Evolutionary conservation across 1,284 basidiomycete species (phyloP).

Genomic region (Pascua guehoae): DNA sequence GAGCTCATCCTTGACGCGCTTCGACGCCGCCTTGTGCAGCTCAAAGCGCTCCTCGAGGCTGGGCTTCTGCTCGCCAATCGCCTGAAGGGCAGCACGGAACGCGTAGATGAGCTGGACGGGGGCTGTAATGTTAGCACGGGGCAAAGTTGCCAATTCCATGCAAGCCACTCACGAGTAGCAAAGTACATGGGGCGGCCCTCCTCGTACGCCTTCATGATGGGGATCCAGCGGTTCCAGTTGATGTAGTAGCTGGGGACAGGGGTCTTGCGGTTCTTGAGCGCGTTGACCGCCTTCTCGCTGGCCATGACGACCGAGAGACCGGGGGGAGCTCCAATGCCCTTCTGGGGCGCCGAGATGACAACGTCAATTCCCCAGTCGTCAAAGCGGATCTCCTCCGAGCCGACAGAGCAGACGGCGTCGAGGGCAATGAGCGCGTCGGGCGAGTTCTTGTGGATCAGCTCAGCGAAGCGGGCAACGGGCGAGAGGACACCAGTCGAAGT

Average conservation of each 20-base stretch:
- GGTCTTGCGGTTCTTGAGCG: conserved; percentile 65
- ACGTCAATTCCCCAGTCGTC: conserved; percentile 93
- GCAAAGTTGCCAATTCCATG: neutral
- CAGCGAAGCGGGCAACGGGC: conserved; percentile 72
- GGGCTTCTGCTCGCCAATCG: conserved; percentile 61
- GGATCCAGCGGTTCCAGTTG: conserved; percentile 90
- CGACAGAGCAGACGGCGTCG: conserved; percentile 94
- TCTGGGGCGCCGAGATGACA: conserved; percentile 86
- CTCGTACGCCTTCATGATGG: conserved; percentile 83
- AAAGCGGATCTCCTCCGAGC: conserved; percentile 90
- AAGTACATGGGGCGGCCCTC: conserved; percentile 65
- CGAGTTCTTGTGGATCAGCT: conserved; percentile 70
- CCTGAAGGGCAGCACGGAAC: conserved; percentile 71
- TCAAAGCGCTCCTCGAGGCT: conserved; percentile 77
- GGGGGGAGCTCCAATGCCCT: conserved; percentile 92
- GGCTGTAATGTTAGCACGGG: conserved; percentile 24
- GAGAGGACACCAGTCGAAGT: conserved; percentile 90
- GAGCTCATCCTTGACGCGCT: conserved; percentile 69
- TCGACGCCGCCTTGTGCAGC: conserved; percentile 69
- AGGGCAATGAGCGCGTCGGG: conserved; percentile 84
- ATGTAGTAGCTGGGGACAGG: conserved; percentile 81
- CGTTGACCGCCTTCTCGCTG: conserved; percentile 74
- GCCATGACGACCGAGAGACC: conserved; percentile 84
- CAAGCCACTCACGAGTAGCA: conserved; percentile 63
- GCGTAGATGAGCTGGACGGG: conserved; percentile 93